Evolutionary conservation across 2,329 filamentous ascomycete species (phyloP).

Genomic region (Diaporthe longicolla): DNA sequence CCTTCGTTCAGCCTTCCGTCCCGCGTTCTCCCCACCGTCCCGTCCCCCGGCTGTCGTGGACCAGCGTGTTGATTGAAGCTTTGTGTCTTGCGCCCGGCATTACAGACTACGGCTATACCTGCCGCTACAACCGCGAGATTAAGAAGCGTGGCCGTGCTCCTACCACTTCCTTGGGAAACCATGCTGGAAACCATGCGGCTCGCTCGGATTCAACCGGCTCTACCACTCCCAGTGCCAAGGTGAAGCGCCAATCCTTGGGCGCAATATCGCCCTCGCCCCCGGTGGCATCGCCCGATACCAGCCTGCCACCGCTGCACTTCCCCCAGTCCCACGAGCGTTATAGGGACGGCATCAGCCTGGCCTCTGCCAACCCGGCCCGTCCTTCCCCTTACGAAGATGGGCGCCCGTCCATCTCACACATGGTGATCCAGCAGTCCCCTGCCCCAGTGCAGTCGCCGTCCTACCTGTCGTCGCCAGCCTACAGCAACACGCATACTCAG

Average conservation of each 20-base stretch:
- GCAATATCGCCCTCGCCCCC: slow-evolving; percentile 38
- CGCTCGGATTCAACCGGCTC: slow-evolving; percentile 37
- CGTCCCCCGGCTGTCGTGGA: slow-evolving; percentile 2
- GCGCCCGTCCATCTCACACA: slow-evolving; percentile 24
- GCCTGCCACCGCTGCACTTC: slow-evolving; percentile 22
- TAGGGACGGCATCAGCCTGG: slow-evolving; percentile 27
- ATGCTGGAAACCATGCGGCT: slow-evolving; percentile 29
- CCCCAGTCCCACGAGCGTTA: slow-evolving; percentile 25
- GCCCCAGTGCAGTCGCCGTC: slow-evolving; percentile 8
- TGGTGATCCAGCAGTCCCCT: slow-evolving; percentile 29
- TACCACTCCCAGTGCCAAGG: background rate
- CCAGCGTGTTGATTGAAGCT: slow-evolving; percentile 7
- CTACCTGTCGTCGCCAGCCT: slow-evolving; percentile 39
- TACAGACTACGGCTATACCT: slow-evolving; percentile 56
- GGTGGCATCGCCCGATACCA: slow-evolving; percentile 40
- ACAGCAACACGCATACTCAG: slow-evolving; percentile 35
- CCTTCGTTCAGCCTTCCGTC: slow-evolving; percentile 6
- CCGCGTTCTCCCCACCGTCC: background rate
- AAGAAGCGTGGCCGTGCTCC: slow-evolving; percentile 56
- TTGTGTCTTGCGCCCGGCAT: background rate
- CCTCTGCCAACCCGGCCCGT: slow-evolving; percentile 9
- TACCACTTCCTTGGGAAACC: slow-evolving; percentile 23
- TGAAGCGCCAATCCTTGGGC: slow-evolving; percentile 24
- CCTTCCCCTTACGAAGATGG: slow-evolving; percentile 25
- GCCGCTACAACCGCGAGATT: slow-evolving; percentile 54